phyloP scores from a whole-genome alignment of 202 grass and related monocot genomes.

The Bolboschoenoplectus hybrid region DNA sequence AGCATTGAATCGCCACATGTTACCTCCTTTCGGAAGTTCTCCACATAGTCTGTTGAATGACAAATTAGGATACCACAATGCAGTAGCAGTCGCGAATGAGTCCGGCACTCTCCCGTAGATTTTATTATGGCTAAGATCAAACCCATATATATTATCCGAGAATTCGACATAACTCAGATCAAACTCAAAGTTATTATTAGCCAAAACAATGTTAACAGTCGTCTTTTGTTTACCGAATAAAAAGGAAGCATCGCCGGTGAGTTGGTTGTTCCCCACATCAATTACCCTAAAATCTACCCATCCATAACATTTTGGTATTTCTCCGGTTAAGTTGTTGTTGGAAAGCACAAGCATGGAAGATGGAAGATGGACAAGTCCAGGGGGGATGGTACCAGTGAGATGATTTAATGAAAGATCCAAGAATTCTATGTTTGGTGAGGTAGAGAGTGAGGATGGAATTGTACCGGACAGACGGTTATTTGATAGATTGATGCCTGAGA shows the following conservation, averaged over 20 bases:
- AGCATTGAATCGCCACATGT: no score
- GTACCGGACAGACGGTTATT: neutral
- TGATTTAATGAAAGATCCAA: neutral
- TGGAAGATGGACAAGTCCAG: neutral
- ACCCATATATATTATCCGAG: no score
- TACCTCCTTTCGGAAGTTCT: no score
- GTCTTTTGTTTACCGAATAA: neutral
- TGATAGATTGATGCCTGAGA: no score
- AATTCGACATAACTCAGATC: neutral
- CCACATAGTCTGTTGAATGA: no score
- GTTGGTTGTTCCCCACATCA: neutral
- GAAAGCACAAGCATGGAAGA: neutral
- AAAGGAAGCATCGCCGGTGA: neutral
- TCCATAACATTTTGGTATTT: neutral
- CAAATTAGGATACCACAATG: no score
- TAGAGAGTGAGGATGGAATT: no score
- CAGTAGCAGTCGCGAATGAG: no score
- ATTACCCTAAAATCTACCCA: neutral
- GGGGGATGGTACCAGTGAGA: neutral
- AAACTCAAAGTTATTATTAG: neutral
- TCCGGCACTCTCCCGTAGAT: no score
- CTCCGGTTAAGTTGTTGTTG: neutral
- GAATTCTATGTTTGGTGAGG: no score
- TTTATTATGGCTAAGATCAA: no score
- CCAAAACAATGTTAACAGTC: neutral